Base-by-base conservation (phyloP, 2,329 filamentous ascomycete species). In the Dendryphion nanum region DNA sequence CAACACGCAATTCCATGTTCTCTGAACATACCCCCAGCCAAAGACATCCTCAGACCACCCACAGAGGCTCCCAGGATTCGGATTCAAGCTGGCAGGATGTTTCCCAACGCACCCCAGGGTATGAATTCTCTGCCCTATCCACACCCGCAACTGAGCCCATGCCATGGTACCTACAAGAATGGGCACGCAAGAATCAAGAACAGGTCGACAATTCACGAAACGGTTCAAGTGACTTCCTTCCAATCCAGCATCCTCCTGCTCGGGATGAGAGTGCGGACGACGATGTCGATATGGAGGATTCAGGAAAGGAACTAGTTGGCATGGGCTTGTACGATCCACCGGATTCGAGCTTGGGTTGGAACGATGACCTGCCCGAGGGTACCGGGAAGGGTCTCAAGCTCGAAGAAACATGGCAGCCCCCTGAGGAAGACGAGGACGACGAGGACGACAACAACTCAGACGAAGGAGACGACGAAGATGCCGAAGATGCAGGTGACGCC, bases 301-400 rank as follows among this genome's bases (percentile, higher is more conserved):
- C 77, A 12, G 83, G 81, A 24, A 85, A 89, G 54, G 83, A 89
- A 42, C 74, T 91, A 2, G 76, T 89, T n/a, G 86, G 86, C 15
- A 83, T 93, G 77, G 87, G 87, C 1, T 76, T 93, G 0, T 93
- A 93, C 62, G 86, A 89, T 53, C 71, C 78, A 4, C 85, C 85
- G 0, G 83, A 82, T 38, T 77, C 66, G 74, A 81, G 65, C 61
- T 72, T 23, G 73, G 74, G 18, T 61, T 86, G 14, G 64, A 82
- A 32, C 76, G 36, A 6, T 61, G 44, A 49, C 5, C 49, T 63
- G 0, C 73, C 75, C 46, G 49, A 58, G 37, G 69, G 76, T 3
- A 73, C 70, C 14, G 85, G 86, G 40, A 87, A 88, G 63, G 86
- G 86, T 0, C 69, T 91, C 50, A 91, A 89, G 61, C 70, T 93